Base-by-base conservation (phyloP, 2,329 filamentous ascomycete genomes). In the Truncatella angustata region DNA sequence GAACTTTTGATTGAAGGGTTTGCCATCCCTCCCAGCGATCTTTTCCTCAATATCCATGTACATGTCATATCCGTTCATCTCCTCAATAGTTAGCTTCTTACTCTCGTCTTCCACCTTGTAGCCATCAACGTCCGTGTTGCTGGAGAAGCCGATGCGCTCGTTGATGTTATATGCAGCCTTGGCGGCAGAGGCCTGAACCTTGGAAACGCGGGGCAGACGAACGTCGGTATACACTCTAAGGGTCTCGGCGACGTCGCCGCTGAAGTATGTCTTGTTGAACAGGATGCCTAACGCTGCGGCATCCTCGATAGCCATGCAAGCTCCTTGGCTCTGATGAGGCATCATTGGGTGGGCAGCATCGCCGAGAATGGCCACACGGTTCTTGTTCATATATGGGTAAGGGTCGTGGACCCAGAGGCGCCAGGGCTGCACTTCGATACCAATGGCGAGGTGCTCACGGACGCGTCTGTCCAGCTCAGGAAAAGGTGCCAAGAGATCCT, bases 331-430 rank as follows among this genome's bases (percentile, higher is more conserved):
- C 63, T 88, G 85, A 60, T 88, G 78, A 1, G 85, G 84, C 79
- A 87, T 82, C 81, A 86, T 86, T 2, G 85, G 85, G 60, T 87
- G 84, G 2, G 76, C 84, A 7, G 86, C 85, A 61, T 89, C 86
- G 4, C 86, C 86, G 11, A 89, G 63, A 0, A 88, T 67, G 49
- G 80, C 84, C 1, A 78, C 76, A 23, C 66, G 72, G 11, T 66
- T 69, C 58, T 80, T 79, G 36, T 26, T 80, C 67, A 53, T 54
- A 45, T 49, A 45, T 2, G 37, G 40, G 23, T 56, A 56, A 14
- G 35, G 35, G 37, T 56, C 51, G 64, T 88, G 85, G 16, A 84
- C 73, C 76, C 78, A 86, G n/a, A 88, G 67, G 5, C 85, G 68
- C 85, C 85, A 88, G 0, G 84, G 83, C 56, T 80, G 76, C 28